Conservation (phyloP, 106 monocot species). For the Phalaenopsis equestris region DNA sequence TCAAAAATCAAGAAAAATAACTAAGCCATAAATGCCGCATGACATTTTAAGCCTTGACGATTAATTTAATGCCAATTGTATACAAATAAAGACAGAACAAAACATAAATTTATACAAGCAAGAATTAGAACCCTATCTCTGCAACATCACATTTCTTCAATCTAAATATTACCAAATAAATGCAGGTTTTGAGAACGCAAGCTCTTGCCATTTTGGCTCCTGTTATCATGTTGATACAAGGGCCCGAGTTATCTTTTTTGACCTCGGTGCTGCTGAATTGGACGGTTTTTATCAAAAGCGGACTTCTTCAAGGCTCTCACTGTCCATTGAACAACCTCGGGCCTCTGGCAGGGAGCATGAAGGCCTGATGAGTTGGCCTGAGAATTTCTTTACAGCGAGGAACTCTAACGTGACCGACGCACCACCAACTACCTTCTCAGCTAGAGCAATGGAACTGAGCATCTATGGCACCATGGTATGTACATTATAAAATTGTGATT, state of each 20-base stretch:
- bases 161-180: neutral
- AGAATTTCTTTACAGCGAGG: slow-evolving; percentile 43
- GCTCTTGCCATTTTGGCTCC: slow-evolving; percentile 36
- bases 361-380: slow-evolving; percentile 87
- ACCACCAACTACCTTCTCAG: slow-evolving; percentile 39
- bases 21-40: neutral
- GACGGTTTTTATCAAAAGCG: slow-evolving; percentile 28
- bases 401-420: slow-evolving; percentile 19
- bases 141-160: neutral
- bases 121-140: no score
- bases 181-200: slow-evolving; percentile 28
- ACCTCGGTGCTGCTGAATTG: slow-evolving; percentile 34
- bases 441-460: slow-evolving; percentile 79
- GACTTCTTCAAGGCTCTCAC: slow-evolving; percentile 27
- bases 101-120: no score
- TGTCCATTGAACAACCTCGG: slow-evolving; percentile 29
- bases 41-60: neutral
- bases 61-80: neutral
- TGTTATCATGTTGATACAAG: slow-evolving; percentile 64
- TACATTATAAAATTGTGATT: neutral
- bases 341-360: slow-evolving; percentile 41
- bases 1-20: neutral
- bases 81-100: no score
- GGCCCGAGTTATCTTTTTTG: slow-evolving; percentile 69
- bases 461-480: slow-evolving; percentile 85